Percentiles rank a stretch among this genome's conserved stretches.
Evolutionary conservation across 179 eudicot species (phyloP).

Genomic region (Sideroxylon spinosum): DNA sequence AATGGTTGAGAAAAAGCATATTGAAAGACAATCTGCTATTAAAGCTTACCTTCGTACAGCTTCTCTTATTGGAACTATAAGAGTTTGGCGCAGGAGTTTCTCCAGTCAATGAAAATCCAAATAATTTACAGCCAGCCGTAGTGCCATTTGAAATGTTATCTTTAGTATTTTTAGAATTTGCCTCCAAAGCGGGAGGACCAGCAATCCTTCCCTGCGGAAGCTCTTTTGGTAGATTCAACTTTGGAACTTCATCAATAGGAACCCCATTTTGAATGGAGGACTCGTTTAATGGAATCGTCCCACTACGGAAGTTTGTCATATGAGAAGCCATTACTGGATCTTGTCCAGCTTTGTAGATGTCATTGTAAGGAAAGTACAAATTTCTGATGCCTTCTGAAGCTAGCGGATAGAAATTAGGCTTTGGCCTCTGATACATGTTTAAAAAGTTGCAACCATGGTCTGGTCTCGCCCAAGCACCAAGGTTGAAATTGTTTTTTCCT

Average conservation of each 20-base stretch:
- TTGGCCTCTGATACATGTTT: conserved; percentile 38
- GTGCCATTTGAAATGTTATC: conserved; percentile 31
- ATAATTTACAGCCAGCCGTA: conserved; percentile 44
- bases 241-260: conserved; percentile 20
- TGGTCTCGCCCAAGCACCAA: conserved; percentile 42
- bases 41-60: conserved; percentile 75
- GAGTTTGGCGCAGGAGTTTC: conserved; percentile 34
- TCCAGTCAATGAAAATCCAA: conserved; percentile 58
- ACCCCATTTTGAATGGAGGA: conserved; percentile 29
- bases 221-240: conserved; percentile 28
- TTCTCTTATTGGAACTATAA: conserved; percentile 56
- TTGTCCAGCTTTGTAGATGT: conserved; percentile 36
- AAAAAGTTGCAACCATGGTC: conserved; percentile 37
- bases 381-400: conserved; percentile 77
- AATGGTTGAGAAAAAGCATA: not conserved
- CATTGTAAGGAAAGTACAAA: conserved; percentile 41
- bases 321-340: conserved; percentile 26
- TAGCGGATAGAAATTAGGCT: conserved; percentile 56
- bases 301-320: conserved; percentile 28
- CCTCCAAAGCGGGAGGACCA: conserved; percentile 20
- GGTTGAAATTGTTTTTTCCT: conserved; percentile 42
- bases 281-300: conserved; percentile 23
- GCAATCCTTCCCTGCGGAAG: conserved; percentile 23
- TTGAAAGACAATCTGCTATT: not conserved
- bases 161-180: conserved; percentile 23